A percentile compares a stretch with the other conserved stretches of the same genome.
Evolutionary conservation across 495 filamentous ascomycete species (phyloP).

Genomic region (Talaromyces wortmannii): DNA sequence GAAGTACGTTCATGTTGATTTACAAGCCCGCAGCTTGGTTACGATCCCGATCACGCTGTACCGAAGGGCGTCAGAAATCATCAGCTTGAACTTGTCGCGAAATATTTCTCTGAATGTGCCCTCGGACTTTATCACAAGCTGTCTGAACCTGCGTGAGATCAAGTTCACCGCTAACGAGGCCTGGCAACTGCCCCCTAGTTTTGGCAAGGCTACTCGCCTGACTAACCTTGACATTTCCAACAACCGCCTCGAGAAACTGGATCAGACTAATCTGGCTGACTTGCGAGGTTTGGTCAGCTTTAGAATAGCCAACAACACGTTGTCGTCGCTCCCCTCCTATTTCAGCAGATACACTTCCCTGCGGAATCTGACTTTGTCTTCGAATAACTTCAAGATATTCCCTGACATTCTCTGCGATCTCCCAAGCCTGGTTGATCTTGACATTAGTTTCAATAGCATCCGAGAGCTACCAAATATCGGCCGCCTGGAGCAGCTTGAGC

Average conservation of each 20-base stretch:
- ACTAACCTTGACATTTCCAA: slow-evolving; percentile 92
- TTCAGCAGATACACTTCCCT: slow-evolving; percentile 73
- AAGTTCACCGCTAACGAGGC: slow-evolving; percentile 91
- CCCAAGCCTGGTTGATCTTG: slow-evolving; percentile 80
- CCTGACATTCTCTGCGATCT: slow-evolving; percentile 78
- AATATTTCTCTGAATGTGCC: slow-evolving; percentile 92
- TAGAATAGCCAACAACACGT: slow-evolving; percentile 86
- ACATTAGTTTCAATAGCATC: slow-evolving; percentile 95
- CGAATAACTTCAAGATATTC: slow-evolving; percentile 81
- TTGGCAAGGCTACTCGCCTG: slow-evolving; percentile 72
- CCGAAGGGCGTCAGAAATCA: slow-evolving; percentile 85
- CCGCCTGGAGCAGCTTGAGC: slow-evolving; percentile 68
- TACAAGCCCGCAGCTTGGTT: slow-evolving; percentile 83
- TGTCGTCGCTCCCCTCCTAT: slow-evolving; percentile 68
- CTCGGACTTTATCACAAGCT: slow-evolving; percentile 93
- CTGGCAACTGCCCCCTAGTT: slow-evolving; percentile 74
- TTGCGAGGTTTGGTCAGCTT: slow-evolving; percentile 76
- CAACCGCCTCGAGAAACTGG: slow-evolving; percentile 80
- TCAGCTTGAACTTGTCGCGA: slow-evolving; percentile 84
- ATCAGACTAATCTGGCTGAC: slow-evolving; percentile 69
- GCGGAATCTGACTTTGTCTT: slow-evolving; percentile 81
- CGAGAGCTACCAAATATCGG: slow-evolving; percentile 71
- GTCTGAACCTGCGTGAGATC: slow-evolving; percentile 86
- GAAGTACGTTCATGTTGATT: slow-evolving; percentile 89
- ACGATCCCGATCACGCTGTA: slow-evolving; percentile 94